Base-by-base conservation (phyloP, 106 monocot genomes). In the Acanthochlamys bracteata region DNA sequence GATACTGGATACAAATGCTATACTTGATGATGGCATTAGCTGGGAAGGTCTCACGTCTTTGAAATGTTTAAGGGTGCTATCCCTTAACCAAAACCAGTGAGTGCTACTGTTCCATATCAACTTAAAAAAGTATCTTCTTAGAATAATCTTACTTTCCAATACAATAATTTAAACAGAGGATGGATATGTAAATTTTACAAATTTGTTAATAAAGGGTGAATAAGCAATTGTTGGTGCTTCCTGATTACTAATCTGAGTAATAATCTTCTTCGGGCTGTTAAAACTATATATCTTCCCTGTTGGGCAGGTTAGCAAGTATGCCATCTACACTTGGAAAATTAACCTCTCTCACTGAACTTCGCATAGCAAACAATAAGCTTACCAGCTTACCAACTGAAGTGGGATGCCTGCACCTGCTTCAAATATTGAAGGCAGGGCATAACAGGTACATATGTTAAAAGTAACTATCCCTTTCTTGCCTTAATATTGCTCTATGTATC, bases 21-120 rank as follows among this genome's bases (percentile, higher is more conserved):
- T 96, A 69, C 64, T 64, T 10, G 82, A 84, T 45, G 78, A 80
- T 53, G 70, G 58, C 20, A 90, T 91, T 65, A 78, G 70, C 73
- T 96, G 95, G 95, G 90, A 90, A 76, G 81, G 82, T 40, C 59
- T 96, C 24, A 71, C 85, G 70, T 77, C 60, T 51, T 61, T 96
- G 60, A 88, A 82, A 64, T 82, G 69, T 49, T 76, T 90, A 67
- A 61, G 59, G 40, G 16, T 75, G 67, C 63, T 96, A n/a, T 85
- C 84, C 66, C 54, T 96, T 27, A 83, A 70, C 70, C 75, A 78
- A 61, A 96, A 96, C 58, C 60, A 82, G 95, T 96, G 78, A 80
- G 80, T 76, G 20, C 22, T 62, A 10, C 55, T 40, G 45, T 47
- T 13, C 23, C 11, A 23, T 58, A 59, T 26, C 22, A 13, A 43